Conservation (phyloP, 768 basidiomycete species). For the Boletus huronensis region DNA sequence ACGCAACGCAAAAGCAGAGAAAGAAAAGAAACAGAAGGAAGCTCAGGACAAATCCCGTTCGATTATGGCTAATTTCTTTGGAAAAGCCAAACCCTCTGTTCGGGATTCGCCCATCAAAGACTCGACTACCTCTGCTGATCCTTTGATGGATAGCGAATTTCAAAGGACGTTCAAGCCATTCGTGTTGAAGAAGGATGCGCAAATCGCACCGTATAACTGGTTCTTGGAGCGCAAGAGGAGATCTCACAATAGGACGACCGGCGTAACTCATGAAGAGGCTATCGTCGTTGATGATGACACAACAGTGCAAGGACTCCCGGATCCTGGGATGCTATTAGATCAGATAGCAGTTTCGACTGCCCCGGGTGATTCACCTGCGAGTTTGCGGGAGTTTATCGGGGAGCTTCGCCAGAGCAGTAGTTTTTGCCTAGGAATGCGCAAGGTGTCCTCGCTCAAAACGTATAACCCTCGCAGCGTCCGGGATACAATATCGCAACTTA, state of each 20-base stretch:
- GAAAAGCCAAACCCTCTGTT: conserved; percentile 48
- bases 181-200: conserved; percentile 67
- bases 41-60: conserved; percentile 70
- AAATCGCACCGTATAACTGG: conserved; percentile 71
- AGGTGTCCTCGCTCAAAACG: conserved; percentile 26
- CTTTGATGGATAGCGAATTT: conserved; percentile 59
- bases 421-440: conserved; percentile 19
- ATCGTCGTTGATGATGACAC: conserved; percentile 56
- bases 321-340: conserved; percentile 7
- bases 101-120: conserved; percentile 24
- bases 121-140: conserved; percentile 23
- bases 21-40: conserved; percentile 68
- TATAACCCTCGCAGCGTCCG: conserved; percentile 39
- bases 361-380: neutral
- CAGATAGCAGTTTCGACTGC: neutral
- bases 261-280: conserved; percentile 38
- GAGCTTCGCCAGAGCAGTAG: conserved; percentile 32
- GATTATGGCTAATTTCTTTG: conserved; percentile 76
- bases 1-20: conserved; percentile 65
- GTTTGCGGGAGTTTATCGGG: conserved; percentile 15
- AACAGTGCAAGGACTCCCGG: conserved; percentile 9
- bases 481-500: conserved; percentile 57
- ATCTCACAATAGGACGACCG: conserved; percentile 20
- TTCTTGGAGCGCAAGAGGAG: conserved; percentile 42
- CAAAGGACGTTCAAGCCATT: conserved; percentile 77